These are phyloP conservation scores for Eimeria zaria DNA, from an alignment of 169 alveolate species.

Conservation along the genomic window DNA sequence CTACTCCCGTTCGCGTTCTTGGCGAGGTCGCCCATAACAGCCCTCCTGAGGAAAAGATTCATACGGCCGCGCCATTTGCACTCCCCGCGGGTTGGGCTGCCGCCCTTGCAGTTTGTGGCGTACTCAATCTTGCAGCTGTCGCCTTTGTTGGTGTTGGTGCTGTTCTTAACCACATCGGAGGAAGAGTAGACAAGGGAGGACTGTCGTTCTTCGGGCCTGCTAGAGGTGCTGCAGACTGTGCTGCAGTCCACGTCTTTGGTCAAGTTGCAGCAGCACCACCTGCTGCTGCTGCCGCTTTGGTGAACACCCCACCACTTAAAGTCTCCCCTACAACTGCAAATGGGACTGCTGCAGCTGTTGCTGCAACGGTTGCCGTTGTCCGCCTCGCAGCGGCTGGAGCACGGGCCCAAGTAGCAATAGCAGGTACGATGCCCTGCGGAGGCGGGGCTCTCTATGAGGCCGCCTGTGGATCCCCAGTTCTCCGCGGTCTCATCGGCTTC, in stretches of 20 bases:
- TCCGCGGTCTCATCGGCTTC: slow-evolving; percentile 47
- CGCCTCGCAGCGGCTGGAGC: slow-evolving; percentile 23
- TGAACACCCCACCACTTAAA: slow-evolving; percentile 35
- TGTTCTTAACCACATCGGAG: slow-evolving; percentile 6
- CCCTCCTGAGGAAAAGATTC: slow-evolving; percentile 17
- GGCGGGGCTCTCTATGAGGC: slow-evolving; percentile 34
- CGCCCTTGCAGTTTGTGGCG: background rate
- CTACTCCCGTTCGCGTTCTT: slow-evolving; percentile 21
- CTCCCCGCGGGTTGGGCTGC: slow-evolving; percentile 33
- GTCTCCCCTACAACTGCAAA: slow-evolving; percentile 25
- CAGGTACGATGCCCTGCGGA: slow-evolving; percentile 10
- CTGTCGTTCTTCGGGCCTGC: slow-evolving; percentile 30
- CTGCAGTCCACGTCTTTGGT: slow-evolving; percentile 35
- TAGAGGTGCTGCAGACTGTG: slow-evolving; percentile 50
- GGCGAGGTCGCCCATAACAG: background rate
- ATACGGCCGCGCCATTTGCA: slow-evolving; percentile 50
- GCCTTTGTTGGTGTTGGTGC: slow-evolving; percentile 1
- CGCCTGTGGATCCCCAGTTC: slow-evolving; percentile 33
- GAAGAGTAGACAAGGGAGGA: background rate
- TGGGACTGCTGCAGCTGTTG: slow-evolving; percentile 20
- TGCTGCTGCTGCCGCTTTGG: slow-evolving; percentile 9
- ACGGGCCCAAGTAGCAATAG: slow-evolving; percentile 39
- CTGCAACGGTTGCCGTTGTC: background rate
- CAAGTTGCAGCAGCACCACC: background rate
- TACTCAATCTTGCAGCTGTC: background rate